Evolutionary conservation across 352 stramenopile species (phyloP).

Genomic region (Blastocystis hominis): DNA sequence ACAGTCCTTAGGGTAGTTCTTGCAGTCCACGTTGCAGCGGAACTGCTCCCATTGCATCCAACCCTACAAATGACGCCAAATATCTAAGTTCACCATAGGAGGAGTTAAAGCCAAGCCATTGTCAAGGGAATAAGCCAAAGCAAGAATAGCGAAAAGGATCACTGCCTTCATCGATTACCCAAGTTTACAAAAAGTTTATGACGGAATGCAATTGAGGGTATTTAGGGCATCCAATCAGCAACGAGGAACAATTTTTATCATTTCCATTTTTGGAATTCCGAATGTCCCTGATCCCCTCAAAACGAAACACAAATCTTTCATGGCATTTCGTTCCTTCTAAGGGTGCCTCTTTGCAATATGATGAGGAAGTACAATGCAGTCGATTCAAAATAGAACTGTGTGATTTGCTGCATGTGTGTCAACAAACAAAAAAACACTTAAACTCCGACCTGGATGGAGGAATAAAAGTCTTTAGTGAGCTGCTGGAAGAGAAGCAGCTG

Average conservation of each 20-base stretch:
- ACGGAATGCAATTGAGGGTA: background rate
- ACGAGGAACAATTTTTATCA: background rate
- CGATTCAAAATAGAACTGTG: no score
- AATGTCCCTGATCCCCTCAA: no score
- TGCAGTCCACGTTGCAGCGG: conserved; percentile 64
- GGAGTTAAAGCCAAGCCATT: conserved; percentile 65
- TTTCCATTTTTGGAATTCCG: no score
- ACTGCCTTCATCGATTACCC: conserved; percentile 34
- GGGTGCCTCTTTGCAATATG: no score
- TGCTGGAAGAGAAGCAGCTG: no score
- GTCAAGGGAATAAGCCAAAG: conserved; percentile 59
- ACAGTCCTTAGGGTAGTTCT: conserved; percentile 61
- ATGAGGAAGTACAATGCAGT: no score
- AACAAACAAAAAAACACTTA: background rate
- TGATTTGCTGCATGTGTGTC: no score
- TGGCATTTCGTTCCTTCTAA: no score
- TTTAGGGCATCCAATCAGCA: background rate
- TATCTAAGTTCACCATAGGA: conserved; percentile 61
- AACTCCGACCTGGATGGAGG: background rate
- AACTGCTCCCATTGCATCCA: conserved; percentile 66
- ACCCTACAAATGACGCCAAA: background rate
- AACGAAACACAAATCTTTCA: no score
- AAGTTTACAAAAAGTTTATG: background rate
- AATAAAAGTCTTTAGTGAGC: no score
- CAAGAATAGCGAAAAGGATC: conserved; percentile 37